phyloP scores from a whole-genome alignment of 2,329 filamentous ascomycete species.

The Pseudocercospora crystallina region DNA sequence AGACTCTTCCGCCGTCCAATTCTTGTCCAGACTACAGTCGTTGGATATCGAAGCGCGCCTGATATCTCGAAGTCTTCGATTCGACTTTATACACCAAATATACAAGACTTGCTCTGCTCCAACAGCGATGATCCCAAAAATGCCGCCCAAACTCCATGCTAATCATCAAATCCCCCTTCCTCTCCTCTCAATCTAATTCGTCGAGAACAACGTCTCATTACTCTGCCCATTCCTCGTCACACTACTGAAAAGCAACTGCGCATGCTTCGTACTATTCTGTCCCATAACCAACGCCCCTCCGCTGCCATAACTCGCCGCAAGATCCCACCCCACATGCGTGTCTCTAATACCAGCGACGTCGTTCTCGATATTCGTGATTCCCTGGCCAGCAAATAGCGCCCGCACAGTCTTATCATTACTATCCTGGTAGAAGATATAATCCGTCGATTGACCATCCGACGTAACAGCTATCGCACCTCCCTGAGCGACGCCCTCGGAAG shows the following conservation, averaged over 20 bases:
- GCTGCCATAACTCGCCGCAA: background rate
- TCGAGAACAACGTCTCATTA: no score
- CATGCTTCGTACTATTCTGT: background rate
- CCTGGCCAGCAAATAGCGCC: background rate
- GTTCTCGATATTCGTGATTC: background rate
- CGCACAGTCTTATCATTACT: background rate
- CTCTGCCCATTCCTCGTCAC: background rate
- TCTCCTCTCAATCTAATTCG: no score
- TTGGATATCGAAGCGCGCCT: no score
- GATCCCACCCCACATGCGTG: background rate
- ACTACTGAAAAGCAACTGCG: background rate
- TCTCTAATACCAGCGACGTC: background rate
- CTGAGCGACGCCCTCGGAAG: background rate
- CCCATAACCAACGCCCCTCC: background rate
- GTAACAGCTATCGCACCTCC: background rate
- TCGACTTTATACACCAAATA: no score
- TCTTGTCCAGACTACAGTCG: no score
- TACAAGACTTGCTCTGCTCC: no score
- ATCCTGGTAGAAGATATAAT: background rate
- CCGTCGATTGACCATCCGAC: background rate
- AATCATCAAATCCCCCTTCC: no score
- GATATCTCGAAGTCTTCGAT: no score
- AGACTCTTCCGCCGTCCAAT: no score
- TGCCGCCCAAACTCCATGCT: no score
- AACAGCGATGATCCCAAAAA: no score